Conservation (phyloP, 129 eudicot genomes). For the Deinandra increscens region DNA sequence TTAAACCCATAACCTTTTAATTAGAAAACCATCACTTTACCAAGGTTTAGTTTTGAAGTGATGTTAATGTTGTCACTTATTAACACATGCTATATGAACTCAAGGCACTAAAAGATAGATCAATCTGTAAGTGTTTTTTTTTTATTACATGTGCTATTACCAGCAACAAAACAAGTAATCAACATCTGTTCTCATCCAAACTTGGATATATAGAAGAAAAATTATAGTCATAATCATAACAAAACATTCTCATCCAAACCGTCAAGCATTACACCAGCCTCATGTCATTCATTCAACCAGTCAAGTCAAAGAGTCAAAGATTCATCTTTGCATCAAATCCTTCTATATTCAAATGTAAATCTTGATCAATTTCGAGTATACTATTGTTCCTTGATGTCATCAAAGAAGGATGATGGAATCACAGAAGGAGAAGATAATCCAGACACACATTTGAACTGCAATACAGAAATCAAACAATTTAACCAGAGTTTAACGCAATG, state of each 20-base stretch:
- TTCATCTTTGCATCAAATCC: slow-evolving; percentile 7
- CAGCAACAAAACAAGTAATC: slow-evolving; percentile 5
- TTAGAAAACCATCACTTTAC: no score
- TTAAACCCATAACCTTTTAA: no score
- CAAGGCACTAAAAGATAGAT: no score
- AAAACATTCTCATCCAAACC: background rate
- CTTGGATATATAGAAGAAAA: background rate
- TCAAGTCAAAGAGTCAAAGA: slow-evolving; percentile 10
- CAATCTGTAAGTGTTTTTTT: no score
- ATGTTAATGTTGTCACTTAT: no score
- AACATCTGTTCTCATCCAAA: background rate
- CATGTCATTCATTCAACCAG: background rate
- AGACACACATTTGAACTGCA: slow-evolving; percentile 67
- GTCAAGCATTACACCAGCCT: slow-evolving; percentile 2
- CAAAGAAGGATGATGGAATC: slow-evolving; percentile 53
- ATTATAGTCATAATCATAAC: background rate
- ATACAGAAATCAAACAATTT: slow-evolving; percentile 1
- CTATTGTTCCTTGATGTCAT: slow-evolving; percentile 30
- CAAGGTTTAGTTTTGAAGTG: no score
- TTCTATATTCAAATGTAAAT: background rate
- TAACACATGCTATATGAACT: no score
- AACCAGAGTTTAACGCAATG: background rate
- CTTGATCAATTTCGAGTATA: slow-evolving; percentile 13
- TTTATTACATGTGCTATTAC: no score
- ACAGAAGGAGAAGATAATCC: slow-evolving; percentile 45